Conservation (phyloP, 106 monocot species). For the Posidonia australis region DNA sequence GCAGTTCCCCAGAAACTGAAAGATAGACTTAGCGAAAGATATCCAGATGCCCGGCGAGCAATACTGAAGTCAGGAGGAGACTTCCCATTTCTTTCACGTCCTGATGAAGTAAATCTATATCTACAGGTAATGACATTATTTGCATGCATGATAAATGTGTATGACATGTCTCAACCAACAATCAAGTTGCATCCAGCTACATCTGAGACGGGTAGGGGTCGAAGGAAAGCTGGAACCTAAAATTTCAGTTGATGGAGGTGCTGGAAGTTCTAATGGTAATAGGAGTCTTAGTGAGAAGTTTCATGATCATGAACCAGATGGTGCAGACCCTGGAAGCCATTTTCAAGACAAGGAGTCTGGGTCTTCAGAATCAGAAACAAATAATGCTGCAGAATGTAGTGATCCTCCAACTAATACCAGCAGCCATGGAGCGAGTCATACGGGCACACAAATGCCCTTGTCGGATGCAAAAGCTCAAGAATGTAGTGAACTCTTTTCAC, state of each 20-base stretch:
- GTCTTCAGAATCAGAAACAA: slow-evolving; percentile 4
- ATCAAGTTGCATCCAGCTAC: slow-evolving; percentile 37
- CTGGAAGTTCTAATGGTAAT: slow-evolving; percentile 27
- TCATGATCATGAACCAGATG: slow-evolving; percentile 19
- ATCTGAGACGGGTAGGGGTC: slow-evolving; percentile 85
- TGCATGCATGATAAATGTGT: not conserved
- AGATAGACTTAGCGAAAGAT: slow-evolving; percentile 80
- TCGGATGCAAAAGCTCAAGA: too few relatives aligned
- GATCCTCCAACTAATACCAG: not conserved
- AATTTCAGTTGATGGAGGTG: slow-evolving; percentile 23
- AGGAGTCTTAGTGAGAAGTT: slow-evolving; percentile 15
- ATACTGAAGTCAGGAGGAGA: slow-evolving; percentile 80
- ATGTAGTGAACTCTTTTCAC: too few relatives aligned
- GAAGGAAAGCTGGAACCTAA: slow-evolving; percentile 36
- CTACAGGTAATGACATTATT: slow-evolving; percentile 57
- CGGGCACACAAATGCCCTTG: too few relatives aligned
- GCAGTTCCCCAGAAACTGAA: slow-evolving; percentile 76
- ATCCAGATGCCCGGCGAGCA: slow-evolving; percentile 69
- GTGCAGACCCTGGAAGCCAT: slow-evolving; percentile 13
- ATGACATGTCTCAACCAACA: not conserved
- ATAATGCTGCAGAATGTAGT: not conserved
- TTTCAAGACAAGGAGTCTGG: not conserved
- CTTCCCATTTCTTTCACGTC: slow-evolving; percentile 92
- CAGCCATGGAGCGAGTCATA: not conserved
- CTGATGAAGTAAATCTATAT: slow-evolving; percentile 94